phyloP scores from a whole-genome alignment of 331 rosid genomes.

The Cucumis variabilis region DNA sequence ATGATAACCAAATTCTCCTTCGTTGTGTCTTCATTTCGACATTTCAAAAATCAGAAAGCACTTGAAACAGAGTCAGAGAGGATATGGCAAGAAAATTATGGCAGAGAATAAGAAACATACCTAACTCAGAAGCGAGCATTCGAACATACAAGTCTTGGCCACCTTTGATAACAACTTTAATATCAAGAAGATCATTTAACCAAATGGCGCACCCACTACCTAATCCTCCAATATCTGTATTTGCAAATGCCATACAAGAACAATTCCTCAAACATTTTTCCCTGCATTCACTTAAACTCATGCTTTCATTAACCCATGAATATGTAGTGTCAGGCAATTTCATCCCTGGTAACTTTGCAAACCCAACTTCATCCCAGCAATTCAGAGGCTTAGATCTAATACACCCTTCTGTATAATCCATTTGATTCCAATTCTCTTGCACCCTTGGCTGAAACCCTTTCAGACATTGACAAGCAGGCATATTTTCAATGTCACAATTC shows the following conservation, averaged over 20 bases:
- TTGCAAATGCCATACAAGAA: slow-evolving; percentile 64
- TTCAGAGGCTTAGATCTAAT: slow-evolving; percentile 30
- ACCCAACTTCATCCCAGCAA: slow-evolving; percentile 47
- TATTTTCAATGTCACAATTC: no score
- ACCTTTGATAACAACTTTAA: slow-evolving; percentile 39
- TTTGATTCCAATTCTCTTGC: slow-evolving; percentile 32
- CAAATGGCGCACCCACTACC: slow-evolving; percentile 72
- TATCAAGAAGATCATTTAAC: slow-evolving; percentile 63
- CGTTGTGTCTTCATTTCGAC: no score
- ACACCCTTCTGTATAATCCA: slow-evolving; percentile 54
- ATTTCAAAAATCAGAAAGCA: no score
- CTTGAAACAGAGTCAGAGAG: no score
- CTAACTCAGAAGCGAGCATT: slow-evolving; percentile 58
- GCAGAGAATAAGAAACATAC: slow-evolving; percentile 28
- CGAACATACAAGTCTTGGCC: slow-evolving; percentile 62
- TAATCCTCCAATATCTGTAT: slow-evolving; percentile 49
- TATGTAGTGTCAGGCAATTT: slow-evolving; percentile 55
- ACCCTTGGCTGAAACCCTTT: slow-evolving; percentile 48
- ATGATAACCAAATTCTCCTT: no score
- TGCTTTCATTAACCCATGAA: slow-evolving; percentile 23
- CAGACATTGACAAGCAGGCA: slow-evolving; percentile 53
- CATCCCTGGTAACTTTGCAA: slow-evolving; percentile 28
- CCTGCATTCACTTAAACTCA: slow-evolving; percentile 45
- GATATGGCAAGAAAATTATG: no score
- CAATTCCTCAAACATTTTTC: slow-evolving; percentile 54